Percentiles rank a stretch among this genome's conserved stretches.
phyloP scores from a whole-genome alignment of 106 monocot genomes.

The Dioscorea dumetorum region DNA sequence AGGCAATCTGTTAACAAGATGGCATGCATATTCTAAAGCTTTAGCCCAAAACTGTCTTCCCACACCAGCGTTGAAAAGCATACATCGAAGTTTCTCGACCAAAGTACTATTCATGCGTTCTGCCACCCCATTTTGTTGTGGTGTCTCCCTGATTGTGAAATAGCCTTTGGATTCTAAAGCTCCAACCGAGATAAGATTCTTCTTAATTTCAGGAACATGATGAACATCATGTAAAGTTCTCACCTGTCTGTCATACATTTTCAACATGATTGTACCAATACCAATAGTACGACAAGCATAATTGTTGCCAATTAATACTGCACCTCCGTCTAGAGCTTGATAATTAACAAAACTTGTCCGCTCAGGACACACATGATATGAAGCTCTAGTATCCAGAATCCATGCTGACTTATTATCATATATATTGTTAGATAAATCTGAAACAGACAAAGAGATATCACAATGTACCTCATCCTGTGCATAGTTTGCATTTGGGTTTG shows the following conservation, averaged over 20 bases:
- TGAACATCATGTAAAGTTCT: background rate
- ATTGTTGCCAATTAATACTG: background rate
- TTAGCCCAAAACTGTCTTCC: background rate
- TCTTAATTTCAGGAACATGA: background rate
- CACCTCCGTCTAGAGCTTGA: background rate
- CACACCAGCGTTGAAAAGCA: background rate
- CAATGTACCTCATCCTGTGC: background rate
- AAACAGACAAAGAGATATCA: background rate
- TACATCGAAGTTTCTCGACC: background rate
- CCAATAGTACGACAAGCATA: background rate
- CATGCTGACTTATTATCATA: background rate
- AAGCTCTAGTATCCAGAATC: background rate
- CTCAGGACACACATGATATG: background rate
- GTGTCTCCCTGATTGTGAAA: background rate
- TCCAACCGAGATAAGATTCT: constrained; percentile 1
- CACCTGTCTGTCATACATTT: background rate
- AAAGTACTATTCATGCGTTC: background rate
- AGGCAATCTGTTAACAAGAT: too few relatives aligned
- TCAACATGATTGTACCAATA: background rate
- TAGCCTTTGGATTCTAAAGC: background rate
- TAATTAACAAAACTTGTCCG: background rate
- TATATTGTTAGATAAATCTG: background rate
- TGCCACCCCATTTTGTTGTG: background rate
- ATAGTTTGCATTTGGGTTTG: background rate
- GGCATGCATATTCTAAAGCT: too few relatives aligned